phyloP scores from a whole-genome alignment of 2,329 filamentous ascomycete genomes.

The Penicillium sp. region DNA sequence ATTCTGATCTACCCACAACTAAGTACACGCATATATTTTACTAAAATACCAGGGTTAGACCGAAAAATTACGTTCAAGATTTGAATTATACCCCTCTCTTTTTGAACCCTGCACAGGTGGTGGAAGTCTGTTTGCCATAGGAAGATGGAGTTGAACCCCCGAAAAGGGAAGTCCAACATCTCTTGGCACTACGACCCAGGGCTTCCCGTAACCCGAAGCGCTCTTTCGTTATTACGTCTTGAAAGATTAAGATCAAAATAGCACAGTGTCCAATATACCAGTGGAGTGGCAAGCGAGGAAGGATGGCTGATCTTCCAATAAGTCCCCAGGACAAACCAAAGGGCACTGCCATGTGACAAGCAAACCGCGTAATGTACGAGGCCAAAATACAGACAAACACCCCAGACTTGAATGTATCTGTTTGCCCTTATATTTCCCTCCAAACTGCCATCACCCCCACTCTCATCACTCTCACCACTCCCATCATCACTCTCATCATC shows the following conservation, averaged over 20 bases:
- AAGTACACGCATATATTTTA: not conserved
- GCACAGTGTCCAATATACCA: no score
- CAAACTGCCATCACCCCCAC: no score
- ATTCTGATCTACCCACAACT: not conserved
- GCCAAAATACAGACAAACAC: no score
- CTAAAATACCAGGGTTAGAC: not conserved
- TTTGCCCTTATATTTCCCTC: no score
- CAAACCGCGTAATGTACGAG: no score
- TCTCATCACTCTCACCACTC: not conserved
- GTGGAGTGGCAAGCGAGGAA: not conserved
- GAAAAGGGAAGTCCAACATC: not conserved
- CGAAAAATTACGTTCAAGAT: not conserved
- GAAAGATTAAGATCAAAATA: not conserved
- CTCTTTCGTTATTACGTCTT: accelerated
- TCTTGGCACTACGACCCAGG: not conserved
- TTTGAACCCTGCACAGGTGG: no score
- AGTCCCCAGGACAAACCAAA: no score
- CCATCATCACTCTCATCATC: no score
- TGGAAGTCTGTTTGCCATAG: no score
- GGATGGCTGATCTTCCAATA: not conserved
- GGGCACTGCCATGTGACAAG: no score
- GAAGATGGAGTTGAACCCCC: not conserved
- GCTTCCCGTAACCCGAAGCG: not conserved
- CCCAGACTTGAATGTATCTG: no score
- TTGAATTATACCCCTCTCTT: accelerated